Evolutionary conservation across 2,329 filamentous ascomycete genomes (phyloP).

Genomic region (Ampelomyces quisqualis): DNA sequence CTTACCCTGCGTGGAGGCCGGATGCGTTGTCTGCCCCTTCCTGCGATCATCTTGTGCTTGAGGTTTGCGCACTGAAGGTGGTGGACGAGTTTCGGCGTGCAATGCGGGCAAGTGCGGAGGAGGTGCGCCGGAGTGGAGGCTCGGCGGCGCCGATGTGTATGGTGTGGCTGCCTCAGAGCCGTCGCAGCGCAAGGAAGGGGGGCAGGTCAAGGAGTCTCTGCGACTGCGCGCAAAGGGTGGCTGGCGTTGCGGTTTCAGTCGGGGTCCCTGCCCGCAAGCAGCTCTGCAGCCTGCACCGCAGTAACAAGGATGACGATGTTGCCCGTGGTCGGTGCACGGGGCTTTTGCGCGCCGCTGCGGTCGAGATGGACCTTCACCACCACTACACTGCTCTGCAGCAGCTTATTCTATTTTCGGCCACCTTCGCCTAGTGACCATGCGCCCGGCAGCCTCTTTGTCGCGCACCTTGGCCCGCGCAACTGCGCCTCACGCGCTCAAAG

Average conservation of each 20-base stretch:
- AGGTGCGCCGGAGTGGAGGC: not conserved
- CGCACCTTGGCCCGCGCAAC: slow-evolving; percentile 23
- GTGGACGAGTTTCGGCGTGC: not conserved
- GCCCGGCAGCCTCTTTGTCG: slow-evolving; percentile 22
- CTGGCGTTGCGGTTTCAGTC: slow-evolving; percentile 1
- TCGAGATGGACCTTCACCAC: too few species aligned
- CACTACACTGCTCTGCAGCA: not conserved
- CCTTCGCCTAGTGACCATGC: slow-evolving; percentile 22
- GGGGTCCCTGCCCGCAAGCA: slow-evolving; percentile 10
- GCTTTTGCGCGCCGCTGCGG: not conserved
- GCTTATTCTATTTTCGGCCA: not conserved
- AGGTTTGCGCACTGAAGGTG: slow-evolving; percentile 4
- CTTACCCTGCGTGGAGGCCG: slow-evolving; percentile 67
- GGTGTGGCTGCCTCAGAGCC: too few species aligned
- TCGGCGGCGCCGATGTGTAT: too few species aligned
- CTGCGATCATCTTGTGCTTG: slow-evolving; percentile 49
- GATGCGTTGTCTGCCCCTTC: slow-evolving; percentile 62
- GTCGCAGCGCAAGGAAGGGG: too few species aligned
- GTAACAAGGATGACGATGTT: not conserved
- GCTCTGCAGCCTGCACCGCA: slow-evolving; percentile 5
- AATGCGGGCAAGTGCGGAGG: slow-evolving; percentile 3
- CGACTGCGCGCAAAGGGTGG: too few species aligned
- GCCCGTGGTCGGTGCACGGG: not conserved
- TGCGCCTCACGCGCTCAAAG: slow-evolving; percentile 16
- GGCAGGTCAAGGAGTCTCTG: too few species aligned